phyloP scores from a whole-genome alignment of 2,329 filamentous ascomycete genomes.

The Thermoascus crustaceus region DNA sequence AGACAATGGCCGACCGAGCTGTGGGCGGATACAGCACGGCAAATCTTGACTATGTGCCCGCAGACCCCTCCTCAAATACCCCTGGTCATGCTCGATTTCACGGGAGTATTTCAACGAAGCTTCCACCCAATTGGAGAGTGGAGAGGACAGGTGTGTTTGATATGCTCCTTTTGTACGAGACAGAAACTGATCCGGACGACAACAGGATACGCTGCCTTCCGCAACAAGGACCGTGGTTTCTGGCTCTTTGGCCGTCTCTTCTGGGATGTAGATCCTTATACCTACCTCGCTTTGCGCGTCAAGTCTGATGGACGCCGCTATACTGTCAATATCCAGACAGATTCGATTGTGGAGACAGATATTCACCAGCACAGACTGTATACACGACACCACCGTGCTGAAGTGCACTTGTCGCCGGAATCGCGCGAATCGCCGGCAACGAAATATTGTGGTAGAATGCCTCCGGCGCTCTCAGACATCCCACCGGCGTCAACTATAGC shows the following conservation, averaged over 20 bases:
- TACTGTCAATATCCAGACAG: constrained; percentile 91
- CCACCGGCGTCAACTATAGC: constrained; percentile 35
- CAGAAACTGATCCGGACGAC: constrained; percentile 3
- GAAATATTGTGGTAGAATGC: constrained; percentile 17
- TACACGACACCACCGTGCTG: constrained; percentile 35
- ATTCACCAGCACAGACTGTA: constrained; percentile 87
- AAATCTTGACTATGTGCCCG: constrained; percentile 58
- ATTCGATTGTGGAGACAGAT: constrained; percentile 88
- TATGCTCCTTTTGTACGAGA: neutral
- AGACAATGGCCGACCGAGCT: constrained; percentile 77
- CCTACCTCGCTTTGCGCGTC: constrained; percentile 77
- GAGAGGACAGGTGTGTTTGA: constrained; percentile 30
- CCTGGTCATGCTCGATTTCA: constrained; percentile 72
- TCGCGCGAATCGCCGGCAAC: constrained; percentile 10
- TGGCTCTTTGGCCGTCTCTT: constrained; percentile 79
- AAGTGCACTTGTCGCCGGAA: constrained; percentile 10
- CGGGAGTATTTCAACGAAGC: constrained; percentile 76
- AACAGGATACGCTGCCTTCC: constrained; percentile 82
- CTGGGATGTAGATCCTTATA: constrained; percentile 86
- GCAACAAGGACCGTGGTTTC: constrained; percentile 65
- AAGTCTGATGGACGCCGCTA: constrained; percentile 89
- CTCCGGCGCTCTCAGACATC: constrained; percentile 30
- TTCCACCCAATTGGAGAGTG: constrained; percentile 56
- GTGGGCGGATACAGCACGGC: constrained; percentile 79
- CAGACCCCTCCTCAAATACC: constrained; percentile 31